Evolutionary conservation across 148 eudicot species (phyloP).

Genomic region (Rhododendron molle): DNA sequence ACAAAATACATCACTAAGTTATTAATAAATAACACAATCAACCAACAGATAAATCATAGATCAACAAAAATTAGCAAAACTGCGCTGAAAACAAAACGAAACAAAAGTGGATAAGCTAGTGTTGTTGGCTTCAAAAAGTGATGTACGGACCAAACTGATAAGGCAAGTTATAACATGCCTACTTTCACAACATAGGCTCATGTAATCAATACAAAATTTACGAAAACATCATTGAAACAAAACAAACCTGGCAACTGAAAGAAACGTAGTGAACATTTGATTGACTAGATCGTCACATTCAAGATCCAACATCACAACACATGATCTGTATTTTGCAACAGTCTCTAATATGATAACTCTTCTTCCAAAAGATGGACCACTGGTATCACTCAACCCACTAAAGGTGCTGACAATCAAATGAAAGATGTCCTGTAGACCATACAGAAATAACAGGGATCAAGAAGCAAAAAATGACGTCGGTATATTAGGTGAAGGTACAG

Average conservation of each 20-base stretch:
- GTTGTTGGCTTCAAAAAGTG: not conserved
- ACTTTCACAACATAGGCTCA: not conserved
- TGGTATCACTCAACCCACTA: slow-evolving; percentile 69
- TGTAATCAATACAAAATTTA: not conserved
- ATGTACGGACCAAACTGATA: not conserved
- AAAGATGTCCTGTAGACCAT: slow-evolving; percentile 65
- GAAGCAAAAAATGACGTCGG: slow-evolving; percentile 5
- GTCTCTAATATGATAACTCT: slow-evolving; percentile 89
- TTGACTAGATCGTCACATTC: slow-evolving; percentile 88
- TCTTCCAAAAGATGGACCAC: slow-evolving; percentile 79
- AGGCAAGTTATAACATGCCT: not conserved
- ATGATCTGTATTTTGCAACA: slow-evolving; percentile 90
- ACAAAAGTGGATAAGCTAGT: not conserved
- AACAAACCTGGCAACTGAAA: slow-evolving; percentile 76
- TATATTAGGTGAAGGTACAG: not conserved
- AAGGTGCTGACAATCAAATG: slow-evolving; percentile 77
- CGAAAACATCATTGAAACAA: not conserved
- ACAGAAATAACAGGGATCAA: slow-evolving; percentile 7
- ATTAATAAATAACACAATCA: not conserved
- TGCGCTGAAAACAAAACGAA: not conserved
- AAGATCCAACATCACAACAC: slow-evolving; percentile 97
- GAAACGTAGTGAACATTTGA: slow-evolving; percentile 83
- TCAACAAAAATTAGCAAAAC: not conserved
- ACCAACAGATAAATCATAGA: not conserved
- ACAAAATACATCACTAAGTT: not conserved